Evolutionary conservation across 305 asterid genomes (phyloP), one percentile per base, ranked within the genome.

Genomic region (Petunia hybrid): DNA sequence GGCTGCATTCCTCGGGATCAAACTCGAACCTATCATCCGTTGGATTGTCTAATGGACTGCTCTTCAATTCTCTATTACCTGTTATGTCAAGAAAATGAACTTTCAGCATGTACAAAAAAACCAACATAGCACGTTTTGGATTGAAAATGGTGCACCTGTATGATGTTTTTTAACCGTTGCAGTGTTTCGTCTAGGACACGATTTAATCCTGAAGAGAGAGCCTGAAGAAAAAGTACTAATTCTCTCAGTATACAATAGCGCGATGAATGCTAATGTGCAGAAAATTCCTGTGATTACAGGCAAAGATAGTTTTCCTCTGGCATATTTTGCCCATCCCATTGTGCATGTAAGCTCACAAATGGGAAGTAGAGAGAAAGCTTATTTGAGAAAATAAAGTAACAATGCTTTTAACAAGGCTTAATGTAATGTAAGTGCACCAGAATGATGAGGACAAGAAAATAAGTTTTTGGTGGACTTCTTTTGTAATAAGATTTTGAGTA

Each of bases 1-100:
- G 80, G 51, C 89, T 89, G 84, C 99, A 93, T 69, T 91, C 97
- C 38, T 95, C 92, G 0, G 95, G 92, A 87, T 92, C 95, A 79
- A 95, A 93, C 79, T 84, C 92, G 8, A 89, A 95, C 84, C 88
- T 75, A 60, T 87, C 94, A 69, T 90, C 94, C 6, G 86, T 87
- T 55, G 92, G 91, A 74, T 81, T 86, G 53, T 84, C 87, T 80
- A 95, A 46, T 43, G 87, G 87, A 66, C 83, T 86, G 51, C 81
- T 86, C 8, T 80, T 80, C 85, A 84, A 80, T 51, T 78, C 80
- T 59, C 77, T 82, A 35, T 78, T 83, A 74, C 74, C 95, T 91
- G 84, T 64, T 41, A 42, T 40, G 31, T 7, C 81, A 74, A 45
- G 48, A 51, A 70, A 8, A 59, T 80, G 13, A 41, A 45, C n/a